Conservation (phyloP, 768 basidiomycete genomes). For the Auricularia heimuer region DNA sequence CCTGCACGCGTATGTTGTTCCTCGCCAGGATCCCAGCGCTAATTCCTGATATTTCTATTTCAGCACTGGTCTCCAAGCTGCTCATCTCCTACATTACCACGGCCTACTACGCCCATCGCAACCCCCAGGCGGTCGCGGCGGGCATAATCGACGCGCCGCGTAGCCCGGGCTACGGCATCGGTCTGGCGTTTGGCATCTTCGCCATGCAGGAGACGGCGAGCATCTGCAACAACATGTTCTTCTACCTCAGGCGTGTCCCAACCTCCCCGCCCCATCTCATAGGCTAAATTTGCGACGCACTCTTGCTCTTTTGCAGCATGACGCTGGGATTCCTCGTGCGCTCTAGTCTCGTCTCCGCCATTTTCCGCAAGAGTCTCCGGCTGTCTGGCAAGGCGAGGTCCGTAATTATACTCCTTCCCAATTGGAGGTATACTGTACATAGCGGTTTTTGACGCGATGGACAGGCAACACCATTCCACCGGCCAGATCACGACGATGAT, state of each 20-base stretch:
- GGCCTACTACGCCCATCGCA: slow-evolving; percentile 34
- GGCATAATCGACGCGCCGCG: slow-evolving; percentile 27
- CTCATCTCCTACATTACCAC: slow-evolving; percentile 49
- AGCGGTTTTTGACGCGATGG: slow-evolving; percentile 12
- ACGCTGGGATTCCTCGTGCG: slow-evolving; percentile 5
- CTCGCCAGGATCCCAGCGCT: background rate
- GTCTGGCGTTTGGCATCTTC: slow-evolving; percentile 47
- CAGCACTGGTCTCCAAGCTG: slow-evolving; percentile 49
- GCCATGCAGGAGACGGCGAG: slow-evolving; percentile 43
- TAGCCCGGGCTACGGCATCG: slow-evolving; percentile 53
- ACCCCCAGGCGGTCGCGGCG: slow-evolving; percentile 26
- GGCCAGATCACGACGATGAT: slow-evolving; percentile 67
- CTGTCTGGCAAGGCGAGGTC: slow-evolving; percentile 34
- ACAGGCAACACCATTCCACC: slow-evolving; percentile 48
- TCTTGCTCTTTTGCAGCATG: background rate
- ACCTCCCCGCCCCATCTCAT: background rate
- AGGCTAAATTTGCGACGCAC: too few species aligned
- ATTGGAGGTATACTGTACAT: background rate
- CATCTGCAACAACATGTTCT: slow-evolving; percentile 7
- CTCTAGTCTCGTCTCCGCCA: slow-evolving; percentile 33
- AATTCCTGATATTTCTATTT: slow-evolving; percentile 27
- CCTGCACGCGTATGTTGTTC: background rate
- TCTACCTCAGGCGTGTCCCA: background rate
- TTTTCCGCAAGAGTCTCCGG: slow-evolving; percentile 60
- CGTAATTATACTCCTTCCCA: background rate